These are phyloP conservation scores for Fusarium paranaense DNA, from an alignment of 2,329 filamentous ascomycete genomes.

Conservation along the genomic window DNA sequence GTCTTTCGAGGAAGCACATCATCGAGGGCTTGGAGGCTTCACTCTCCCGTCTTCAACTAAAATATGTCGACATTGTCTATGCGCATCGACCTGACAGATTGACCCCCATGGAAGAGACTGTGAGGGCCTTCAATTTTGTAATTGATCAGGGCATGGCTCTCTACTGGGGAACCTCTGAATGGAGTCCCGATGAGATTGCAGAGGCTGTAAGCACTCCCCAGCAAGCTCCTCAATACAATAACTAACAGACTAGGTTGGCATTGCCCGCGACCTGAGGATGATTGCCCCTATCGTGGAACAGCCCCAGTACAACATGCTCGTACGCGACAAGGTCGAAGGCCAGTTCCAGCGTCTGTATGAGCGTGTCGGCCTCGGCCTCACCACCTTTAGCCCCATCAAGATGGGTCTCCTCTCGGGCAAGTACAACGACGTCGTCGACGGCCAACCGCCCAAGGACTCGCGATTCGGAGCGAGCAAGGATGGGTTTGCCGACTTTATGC, in stretches of 20 bases:
- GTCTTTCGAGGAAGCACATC: conserved; percentile 75
- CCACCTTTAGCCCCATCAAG: conserved; percentile 70
- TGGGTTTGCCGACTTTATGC: conserved; percentile 68
- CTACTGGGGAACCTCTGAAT: conserved; percentile 74
- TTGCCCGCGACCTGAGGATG: conserved; percentile 69
- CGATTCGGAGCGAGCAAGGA: conserved; percentile 69
- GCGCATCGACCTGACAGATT: conserved; percentile 76
- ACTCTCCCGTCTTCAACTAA: conserved; percentile 66
- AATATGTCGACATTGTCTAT: conserved; percentile 76
- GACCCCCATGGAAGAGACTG: conserved; percentile 78
- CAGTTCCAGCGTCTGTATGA: conserved; percentile 72
- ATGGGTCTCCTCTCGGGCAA: conserved; percentile 73
- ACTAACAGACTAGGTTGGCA: conserved; percentile 56
- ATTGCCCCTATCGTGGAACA: conserved; percentile 75
- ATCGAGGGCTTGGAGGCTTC: conserved; percentile 66
- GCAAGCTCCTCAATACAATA: accelerated
- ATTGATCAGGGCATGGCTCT: conserved; percentile 76
- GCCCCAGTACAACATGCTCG: conserved; percentile 74
- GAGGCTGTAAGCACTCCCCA: conserved; percentile 57
- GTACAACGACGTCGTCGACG: conserved; percentile 67
- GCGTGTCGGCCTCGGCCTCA: conserved; percentile 69
- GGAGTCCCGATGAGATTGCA: conserved; percentile 75
- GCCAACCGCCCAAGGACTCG: conserved; percentile 64
- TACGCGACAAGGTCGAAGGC: conserved; percentile 70
- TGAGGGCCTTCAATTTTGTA: conserved; percentile 77